Evolutionary conservation across 2,329 filamentous ascomycete species (phyloP).

Genomic region (Sporothrix pallida): DNA sequence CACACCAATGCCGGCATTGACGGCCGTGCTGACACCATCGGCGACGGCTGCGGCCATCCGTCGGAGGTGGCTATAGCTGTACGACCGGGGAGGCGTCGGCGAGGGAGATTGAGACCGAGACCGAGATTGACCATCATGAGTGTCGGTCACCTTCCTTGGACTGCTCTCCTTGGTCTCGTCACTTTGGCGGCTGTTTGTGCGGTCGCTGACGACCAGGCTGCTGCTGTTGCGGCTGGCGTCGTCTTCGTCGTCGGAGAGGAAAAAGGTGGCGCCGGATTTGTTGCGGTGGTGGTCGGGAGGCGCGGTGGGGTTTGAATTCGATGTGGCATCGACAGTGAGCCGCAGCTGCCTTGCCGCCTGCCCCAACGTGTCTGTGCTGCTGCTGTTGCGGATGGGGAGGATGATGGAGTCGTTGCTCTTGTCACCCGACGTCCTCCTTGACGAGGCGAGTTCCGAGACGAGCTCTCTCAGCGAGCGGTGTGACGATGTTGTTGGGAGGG

Average conservation of each 20-base stretch:
- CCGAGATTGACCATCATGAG: not conserved
- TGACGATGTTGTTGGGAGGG: not conserved
- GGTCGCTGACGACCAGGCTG: not conserved
- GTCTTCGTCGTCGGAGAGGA: conserved; percentile 26
- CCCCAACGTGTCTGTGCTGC: not conserved
- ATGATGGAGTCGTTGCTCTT: not conserved
- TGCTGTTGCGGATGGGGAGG: not conserved
- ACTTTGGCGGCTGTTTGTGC: not conserved
- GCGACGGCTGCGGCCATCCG: conserved; percentile 28
- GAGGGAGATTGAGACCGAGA: conserved; percentile 10
- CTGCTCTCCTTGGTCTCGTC: not conserved
- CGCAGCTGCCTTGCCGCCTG: not conserved
- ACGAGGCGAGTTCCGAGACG: not conserved
- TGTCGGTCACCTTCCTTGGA: not conserved
- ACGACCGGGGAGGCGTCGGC: conserved; percentile 5
- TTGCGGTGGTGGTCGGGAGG: not conserved
- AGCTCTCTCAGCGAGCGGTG: not conserved
- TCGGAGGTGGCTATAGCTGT: conserved; percentile 31
- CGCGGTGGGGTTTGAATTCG: no score
- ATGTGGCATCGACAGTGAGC: not conserved
- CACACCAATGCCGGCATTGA: conserved; percentile 22
- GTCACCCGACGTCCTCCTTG: not conserved
- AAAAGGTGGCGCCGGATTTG: conserved; percentile 13
- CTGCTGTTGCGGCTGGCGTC: not conserved
- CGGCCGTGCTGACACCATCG: conserved; percentile 26